Base-by-base conservation (phyloP, 371 early-diverging fungal species). In the Quaeritorhiza haematococci region DNA sequence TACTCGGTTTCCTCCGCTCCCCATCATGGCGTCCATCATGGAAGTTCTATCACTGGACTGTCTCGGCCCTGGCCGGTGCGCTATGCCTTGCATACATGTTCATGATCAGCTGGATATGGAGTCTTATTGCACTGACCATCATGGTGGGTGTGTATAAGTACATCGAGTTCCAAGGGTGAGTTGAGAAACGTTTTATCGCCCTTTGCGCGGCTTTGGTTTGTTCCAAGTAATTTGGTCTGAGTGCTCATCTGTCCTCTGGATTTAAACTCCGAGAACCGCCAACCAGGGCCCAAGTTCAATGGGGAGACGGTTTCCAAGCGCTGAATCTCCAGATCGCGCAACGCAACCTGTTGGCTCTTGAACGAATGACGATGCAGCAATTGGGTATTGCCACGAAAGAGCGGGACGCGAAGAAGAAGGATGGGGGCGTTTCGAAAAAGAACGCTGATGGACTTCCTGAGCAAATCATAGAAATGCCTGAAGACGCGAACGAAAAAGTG, bases 1-100 rank as follows among this genome's bases (percentile, higher is more conserved):
- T 63, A 19, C 33, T 59, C 23, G 60, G 56, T 7, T 61, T 64
- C 33, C 48, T 70, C 13, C 53, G 60, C 33, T n/a, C 62, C 13
- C 71, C 68, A 3, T 41, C 23, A 24, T 71, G 72, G 72, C 55
- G 65, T 32, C 68, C 72, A 3, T 45, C 61, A 17, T 71, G 55
- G 50, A 60, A 53, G 41, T 66, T 43, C 28, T 67, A 67, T 34
- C 72, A 71, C 47, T 71, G 68, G 68, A 33, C 53, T 3, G 15
- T 65, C 2, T 64, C 68, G 1, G 30, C 53, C 2, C 6, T 59
- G 1, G 68, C 66, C 27, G 59, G 54, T 19, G 21, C 65, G 3
- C 10, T 62, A 30, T 45, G 63, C 33, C 10, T 71, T 1, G 38
- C 55, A 0, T 56, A 57, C 51, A 59, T 63, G 48, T 71, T 71